Percentiles rank a stretch among this genome's conserved stretches.
Evolutionary conservation across 257 asterid genomes (phyloP).

Genomic region (Mentha longifolia): DNA sequence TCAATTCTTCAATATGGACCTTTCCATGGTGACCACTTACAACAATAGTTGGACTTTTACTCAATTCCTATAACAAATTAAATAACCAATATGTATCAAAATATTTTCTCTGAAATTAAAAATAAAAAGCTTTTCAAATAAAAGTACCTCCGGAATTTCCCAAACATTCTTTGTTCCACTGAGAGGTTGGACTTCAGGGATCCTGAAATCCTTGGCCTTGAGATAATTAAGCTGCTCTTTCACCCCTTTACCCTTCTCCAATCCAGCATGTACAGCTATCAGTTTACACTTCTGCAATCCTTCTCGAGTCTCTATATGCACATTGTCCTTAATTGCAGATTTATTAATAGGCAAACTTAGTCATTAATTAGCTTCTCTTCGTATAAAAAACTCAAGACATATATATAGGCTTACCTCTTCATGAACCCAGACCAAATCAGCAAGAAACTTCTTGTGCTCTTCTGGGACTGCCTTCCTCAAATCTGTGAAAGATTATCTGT

Average conservation of each 20-base stretch:
- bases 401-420: conserved; percentile 71
- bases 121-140: not conserved
- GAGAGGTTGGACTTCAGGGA: conserved; percentile 76
- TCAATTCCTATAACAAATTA: conserved; percentile 54
- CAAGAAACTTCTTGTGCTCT: conserved; percentile 84
- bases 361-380: not conserved
- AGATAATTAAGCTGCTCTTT: conserved; percentile 65
- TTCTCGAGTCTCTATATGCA: conserved; percentile 63
- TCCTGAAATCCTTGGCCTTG: conserved; percentile 79
- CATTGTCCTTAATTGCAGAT: conserved; percentile 63
- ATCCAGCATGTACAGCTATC: conserved; percentile 90
- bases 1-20: conserved; percentile 63
- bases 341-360: conserved; percentile 5
- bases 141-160: conserved; percentile 78
- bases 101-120: not conserved
- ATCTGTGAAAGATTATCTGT: conserved; percentile 41
- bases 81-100: not conserved
- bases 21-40: conserved; percentile 87
- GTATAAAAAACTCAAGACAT: not conserved
- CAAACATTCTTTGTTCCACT: conserved; percentile 85
- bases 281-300: conserved; percentile 68
- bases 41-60: conserved; percentile 57
- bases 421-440: conserved; percentile 90
- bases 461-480: conserved; percentile 79
- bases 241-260: conserved; percentile 66